phyloP scores from a whole-genome alignment of 345 rosid genomes.

The Alliaria petiolata region DNA sequence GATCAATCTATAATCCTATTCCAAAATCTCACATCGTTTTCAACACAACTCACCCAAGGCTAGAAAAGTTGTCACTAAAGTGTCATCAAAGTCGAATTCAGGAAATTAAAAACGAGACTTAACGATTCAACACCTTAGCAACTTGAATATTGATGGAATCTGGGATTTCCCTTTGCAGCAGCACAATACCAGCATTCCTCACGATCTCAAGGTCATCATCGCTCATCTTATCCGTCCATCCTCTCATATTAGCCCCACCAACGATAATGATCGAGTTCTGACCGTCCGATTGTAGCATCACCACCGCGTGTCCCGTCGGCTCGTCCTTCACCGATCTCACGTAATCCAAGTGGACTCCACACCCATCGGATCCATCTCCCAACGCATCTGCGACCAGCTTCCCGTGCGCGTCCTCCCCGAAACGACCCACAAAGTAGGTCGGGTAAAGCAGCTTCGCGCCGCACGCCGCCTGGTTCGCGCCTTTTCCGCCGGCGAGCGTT shows the following conservation, averaged over 20 bases:
- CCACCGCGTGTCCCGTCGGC: constrained; percentile 97
- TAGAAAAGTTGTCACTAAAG: neutral
- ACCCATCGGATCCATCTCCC: constrained; percentile 29
- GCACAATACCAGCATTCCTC: constrained; percentile 76
- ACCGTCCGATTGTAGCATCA: constrained; percentile 86
- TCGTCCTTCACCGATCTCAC: constrained; percentile 38
- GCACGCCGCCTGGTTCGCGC: constrained; percentile 96
- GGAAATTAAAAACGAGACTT: neutral
- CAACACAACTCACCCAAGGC: neutral
- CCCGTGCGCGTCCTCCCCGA: constrained; percentile 86
- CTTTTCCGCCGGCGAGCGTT: constrained; percentile 90
- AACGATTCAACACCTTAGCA: constrained; percentile 53
- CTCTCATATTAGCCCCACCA: constrained; percentile 84
- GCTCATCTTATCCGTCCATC: constrained; percentile 62
- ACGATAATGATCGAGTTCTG: constrained; percentile 91
- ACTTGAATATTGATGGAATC: constrained; percentile 86
- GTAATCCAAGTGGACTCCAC: constrained; percentile 62
- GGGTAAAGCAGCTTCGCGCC: constrained; percentile 72
- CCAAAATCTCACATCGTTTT: neutral
- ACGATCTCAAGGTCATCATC: constrained; percentile 60
- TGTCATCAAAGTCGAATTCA: neutral
- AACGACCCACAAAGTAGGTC: constrained; percentile 73
- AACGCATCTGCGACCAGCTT: constrained; percentile 60
- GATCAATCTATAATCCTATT: neutral
- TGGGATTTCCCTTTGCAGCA: constrained; percentile 93